These are phyloP conservation scores for Furcasterigmium sp. DNA, from an alignment of 2,329 filamentous ascomycete species.

Conservation along the genomic window DNA sequence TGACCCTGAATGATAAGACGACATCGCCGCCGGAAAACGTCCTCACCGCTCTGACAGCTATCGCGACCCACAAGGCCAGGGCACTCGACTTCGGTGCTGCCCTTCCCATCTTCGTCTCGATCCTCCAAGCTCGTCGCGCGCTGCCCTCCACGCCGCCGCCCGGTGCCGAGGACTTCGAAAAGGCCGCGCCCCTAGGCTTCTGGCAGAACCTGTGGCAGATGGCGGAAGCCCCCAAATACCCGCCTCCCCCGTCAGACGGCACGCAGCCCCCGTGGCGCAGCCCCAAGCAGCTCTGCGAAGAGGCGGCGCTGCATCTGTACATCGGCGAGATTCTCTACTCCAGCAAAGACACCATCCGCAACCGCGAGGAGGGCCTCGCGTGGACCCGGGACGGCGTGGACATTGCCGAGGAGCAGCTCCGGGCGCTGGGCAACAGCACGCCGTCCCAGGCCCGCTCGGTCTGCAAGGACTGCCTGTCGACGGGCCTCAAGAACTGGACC, in stretches of 20 bases:
- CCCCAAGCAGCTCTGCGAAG: conserved; percentile 67
- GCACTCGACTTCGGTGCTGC: conserved; percentile 61
- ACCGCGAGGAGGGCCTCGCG: conserved; percentile 65
- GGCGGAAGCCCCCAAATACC: conserved; percentile 55
- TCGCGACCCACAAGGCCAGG: conserved; percentile 73
- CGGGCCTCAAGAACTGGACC: conserved; percentile 77
- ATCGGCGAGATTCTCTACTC: conserved; percentile 92
- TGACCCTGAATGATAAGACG: conserved; percentile 56
- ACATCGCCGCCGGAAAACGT: conserved; percentile 65
- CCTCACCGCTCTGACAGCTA: conserved; percentile 66
- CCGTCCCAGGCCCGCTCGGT: conserved; percentile 35
- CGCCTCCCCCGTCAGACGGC: conserved; percentile 65
- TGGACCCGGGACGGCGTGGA: conserved; percentile 91
- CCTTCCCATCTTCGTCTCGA: conserved; percentile 78
- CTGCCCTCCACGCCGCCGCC: conserved; percentile 34
- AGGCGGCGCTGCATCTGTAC: conserved; percentile 81
- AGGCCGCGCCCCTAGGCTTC: neutral
- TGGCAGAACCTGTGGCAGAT: conserved; percentile 15
- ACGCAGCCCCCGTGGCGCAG: conserved; percentile 61
- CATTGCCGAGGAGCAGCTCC: conserved; percentile 65
- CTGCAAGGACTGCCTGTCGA: conserved; percentile 72
- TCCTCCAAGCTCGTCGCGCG: conserved; percentile 72
- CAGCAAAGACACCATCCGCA: conserved; percentile 39
- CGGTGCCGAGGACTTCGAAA: neutral
- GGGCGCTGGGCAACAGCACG: conserved; percentile 25